phyloP scores from a whole-genome alignment of 2,329 filamentous ascomycete genomes.

The Juglanconis sp. region DNA sequence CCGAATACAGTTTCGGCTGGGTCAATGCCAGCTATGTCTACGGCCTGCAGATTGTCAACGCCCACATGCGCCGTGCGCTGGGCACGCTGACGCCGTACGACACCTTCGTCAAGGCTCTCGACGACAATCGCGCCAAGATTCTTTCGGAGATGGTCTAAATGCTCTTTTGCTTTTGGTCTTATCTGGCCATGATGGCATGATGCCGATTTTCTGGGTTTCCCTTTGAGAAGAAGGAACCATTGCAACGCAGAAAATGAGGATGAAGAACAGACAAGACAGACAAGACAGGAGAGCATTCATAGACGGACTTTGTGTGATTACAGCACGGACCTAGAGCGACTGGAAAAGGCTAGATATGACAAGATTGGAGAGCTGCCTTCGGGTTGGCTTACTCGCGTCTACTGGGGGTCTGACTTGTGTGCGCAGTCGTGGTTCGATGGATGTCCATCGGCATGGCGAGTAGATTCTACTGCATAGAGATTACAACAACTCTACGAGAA shows the following conservation, averaged over 20 bases:
- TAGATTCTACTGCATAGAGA: no score
- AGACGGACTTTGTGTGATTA: neutral
- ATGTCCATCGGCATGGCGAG: no score
- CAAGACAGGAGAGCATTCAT: neutral
- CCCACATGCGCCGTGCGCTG: slow-evolving; percentile 84
- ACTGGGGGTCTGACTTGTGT: no score
- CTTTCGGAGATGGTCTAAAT: slow-evolving; percentile 41
- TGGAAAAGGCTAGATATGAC: no score
- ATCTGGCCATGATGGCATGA: neutral
- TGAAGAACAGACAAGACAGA: neutral
- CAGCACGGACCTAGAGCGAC: neutral
- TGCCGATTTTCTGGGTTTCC: neutral
- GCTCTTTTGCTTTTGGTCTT: neutral
- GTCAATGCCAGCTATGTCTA: slow-evolving; percentile 98
- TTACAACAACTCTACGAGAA: no score
- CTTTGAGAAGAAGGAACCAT: neutral
- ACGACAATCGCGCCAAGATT: slow-evolving; percentile 51
- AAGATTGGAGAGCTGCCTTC: no score
- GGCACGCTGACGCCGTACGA: slow-evolving; percentile 86
- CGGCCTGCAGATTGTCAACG: slow-evolving; percentile 81
- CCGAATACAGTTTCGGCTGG: slow-evolving; percentile 78
- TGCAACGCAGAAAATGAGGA: neutral
- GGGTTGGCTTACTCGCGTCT: no score
- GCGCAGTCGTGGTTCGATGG: no score
- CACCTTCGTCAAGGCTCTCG: slow-evolving; percentile 69